Base-by-base conservation (phyloP, 305 asterid species). In the Ajuga reptans region DNA sequence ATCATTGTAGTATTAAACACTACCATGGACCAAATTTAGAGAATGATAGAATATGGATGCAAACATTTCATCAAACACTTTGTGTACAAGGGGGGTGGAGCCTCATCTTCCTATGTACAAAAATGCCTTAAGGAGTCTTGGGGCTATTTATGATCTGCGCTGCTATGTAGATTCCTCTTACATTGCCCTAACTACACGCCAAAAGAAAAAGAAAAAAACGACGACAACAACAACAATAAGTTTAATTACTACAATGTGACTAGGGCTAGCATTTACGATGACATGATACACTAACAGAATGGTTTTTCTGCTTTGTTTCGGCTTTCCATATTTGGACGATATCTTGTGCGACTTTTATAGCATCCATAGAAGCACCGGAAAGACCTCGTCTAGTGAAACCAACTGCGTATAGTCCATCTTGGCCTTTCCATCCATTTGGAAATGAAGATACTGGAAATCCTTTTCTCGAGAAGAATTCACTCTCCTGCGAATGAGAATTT, bases 381-480 rank as follows among this genome's bases (percentile, higher is more conserved):
- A 92, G 86, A 0, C 98, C 98, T 49, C 89, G 84, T 69, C 88
- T 87, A 24, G 94, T 82, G 81, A 92, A 92, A 4, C 98, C 98
- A 72, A 88, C 98, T 66, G 96, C 92, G 72, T 92, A 92, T 0
- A 90, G 71, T 34, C 98, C 98, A 64, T 58, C 73, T 79, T 82
- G 80, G 14, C 98, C 97, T 83, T 92, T 92, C 98, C 97, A 90
- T 2, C 96, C 90, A 71, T 90, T 83, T 47, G 97, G 95, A 77
- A 84, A 85, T 64, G 89, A 89, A 4, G 83, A 60, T 66, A 52
- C 76, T 52, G 98, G 96, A 68, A 85, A 79, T 51, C 98, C 98
- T 24, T 87, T 88, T 1, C 46, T 68, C 21, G 91, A 66, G 66
- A 92, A 92, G 61, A 88, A 83, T 0, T 84, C 91, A 71, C 62